Conservation (phyloP, 2,329 filamentous ascomycete species). For the Periconia sp. region DNA sequence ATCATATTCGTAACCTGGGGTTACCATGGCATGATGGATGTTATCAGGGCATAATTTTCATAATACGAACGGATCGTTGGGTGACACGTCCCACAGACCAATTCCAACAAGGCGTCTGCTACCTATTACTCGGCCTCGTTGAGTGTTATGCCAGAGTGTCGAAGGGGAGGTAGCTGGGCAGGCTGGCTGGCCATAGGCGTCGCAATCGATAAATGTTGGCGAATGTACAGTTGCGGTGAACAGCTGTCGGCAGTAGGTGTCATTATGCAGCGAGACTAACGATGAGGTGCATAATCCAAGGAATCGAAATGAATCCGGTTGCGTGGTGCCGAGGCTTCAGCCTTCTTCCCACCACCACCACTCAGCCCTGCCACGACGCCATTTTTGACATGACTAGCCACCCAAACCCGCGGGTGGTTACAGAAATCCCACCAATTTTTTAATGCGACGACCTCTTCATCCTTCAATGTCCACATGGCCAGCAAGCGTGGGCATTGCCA, state of each 20-base stretch:
- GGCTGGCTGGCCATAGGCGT: conserved; percentile 3
- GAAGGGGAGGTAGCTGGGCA: not conserved
- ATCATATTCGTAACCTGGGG: conserved; percentile 21
- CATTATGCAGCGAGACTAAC: conserved; percentile 24
- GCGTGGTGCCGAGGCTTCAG: conserved; percentile 25
- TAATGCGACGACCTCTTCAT: not conserved
- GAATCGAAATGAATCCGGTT: conserved; percentile 12
- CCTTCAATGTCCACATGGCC: not conserved
- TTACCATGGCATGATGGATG: conserved; percentile 15
- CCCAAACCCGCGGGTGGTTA: conserved; percentile 28
- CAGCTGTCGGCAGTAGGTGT: conserved; percentile 31
- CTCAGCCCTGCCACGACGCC: conserved; percentile 20
- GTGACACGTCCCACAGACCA: too few relatives aligned
- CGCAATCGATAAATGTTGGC: conserved; percentile 15
- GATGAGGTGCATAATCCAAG: conserved; percentile 8
- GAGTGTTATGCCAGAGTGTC: too few relatives aligned
- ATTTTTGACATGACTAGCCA: conserved; percentile 27
- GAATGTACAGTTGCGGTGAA: conserved; percentile 25
- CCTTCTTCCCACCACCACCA: conserved; percentile 16
- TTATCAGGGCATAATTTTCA: conserved; percentile 2
- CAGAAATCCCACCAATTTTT: conserved; percentile 9
- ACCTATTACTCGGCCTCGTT: too few relatives aligned
- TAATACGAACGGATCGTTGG: not conserved
- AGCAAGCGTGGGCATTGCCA: too few relatives aligned
- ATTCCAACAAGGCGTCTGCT: too few relatives aligned